Evolutionary conservation across 371 early-diverging fungal species (phyloP), one percentile per base, ranked within the genome.

Genomic region (Dinochytrium kinnereticum): DNA sequence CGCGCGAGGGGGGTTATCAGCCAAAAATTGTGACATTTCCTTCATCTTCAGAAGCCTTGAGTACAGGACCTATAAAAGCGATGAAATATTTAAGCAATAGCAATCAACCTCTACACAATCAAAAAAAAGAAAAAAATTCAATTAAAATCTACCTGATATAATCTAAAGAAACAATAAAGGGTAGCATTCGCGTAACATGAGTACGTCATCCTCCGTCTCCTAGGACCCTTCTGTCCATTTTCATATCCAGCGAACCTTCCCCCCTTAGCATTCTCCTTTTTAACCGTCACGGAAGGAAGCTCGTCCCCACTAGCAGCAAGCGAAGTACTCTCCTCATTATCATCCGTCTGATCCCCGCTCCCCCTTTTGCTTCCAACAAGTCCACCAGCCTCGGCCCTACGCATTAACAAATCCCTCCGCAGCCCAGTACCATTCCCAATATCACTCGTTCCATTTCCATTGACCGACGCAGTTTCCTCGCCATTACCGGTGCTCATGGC

Each of bases 111-210:
- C 21, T 5, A 44, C 28, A 38, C 51, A 21, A 21, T 30, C 51
- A 44, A 64, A 49, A 34, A 51, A 1, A 49, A 55, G 21, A 13
- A 15, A 34, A 79, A 69, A 80, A 92, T n/a, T n/a, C n/a, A n/a
- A n/a, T n/a, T n/a, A n/a, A n/a, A n/a, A n/a, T n/a, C n/a, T n/a
- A n/a, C 92, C 86, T 94, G 91, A 73, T 92, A 93, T 55, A 94
- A 89, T 55, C 98, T 82, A 82, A 98, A 90, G 75, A 98, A 95
- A 55, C 90, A 91, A 78, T 94, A 98, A 70, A 92, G 92, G 31
- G 80, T 81, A 37, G 86, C 91, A 76, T 97, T 95, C 28, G 89
- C 90, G 80, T 91, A 91, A 71, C 92, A 80, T 34, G 76, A 64
- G 68, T 78, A 82, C 1, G 78, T 75, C 36, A 66, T 24, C 31